Evolutionary conservation across 2,329 filamentous ascomycete genomes (phyloP), one percentile per base, ranked within the genome.

Genomic region (Trichophaea hybrida): DNA sequence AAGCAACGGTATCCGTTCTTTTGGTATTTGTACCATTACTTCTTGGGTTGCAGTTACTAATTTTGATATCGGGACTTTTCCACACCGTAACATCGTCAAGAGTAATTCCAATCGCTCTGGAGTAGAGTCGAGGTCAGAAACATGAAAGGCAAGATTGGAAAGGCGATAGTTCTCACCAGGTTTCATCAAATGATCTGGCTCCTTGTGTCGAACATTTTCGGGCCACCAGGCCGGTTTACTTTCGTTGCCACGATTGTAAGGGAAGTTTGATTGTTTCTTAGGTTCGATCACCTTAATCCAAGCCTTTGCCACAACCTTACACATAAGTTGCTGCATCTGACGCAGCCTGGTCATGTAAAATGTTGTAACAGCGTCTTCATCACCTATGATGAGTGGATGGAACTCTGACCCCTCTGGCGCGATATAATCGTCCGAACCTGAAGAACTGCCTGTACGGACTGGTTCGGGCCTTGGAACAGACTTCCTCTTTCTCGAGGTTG

Each of bases 231-330:
- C 78, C 0, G 82, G 81, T 1, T 78, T 78, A 65, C 80, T 81
- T 35, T 77, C 77, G 50, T 83, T 78, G 35, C 77, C 79, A n/a
- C 77, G 76, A 1, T 82, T 85, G 68, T 89, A 89, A 0, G 85
- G 85, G 66, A 85, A 81, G 15, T 80, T 83, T 0, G 83, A 83
- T 70, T 88, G 85, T 71, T 89, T 89, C 72, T 85, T 87, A 0
- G 85, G 85, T 66, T 86, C 84, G 1, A 88, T 80, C 1, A 80
- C 76, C 68, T 87, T 87, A 61, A 89, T 82, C 80, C 85, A 88
- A 8, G 80, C 82, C 70, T 88, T 89, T 37, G 81, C 81, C 56
- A 88, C 82, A 32, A 82, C 73, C 71, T 88, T 88, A 72, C 83
- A 84, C 5, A 82, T 79, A 1, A 80, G 78, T 67, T 89, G 85